Conservation (phyloP, 208 protist species). For the Phytomonas francai region DNA sequence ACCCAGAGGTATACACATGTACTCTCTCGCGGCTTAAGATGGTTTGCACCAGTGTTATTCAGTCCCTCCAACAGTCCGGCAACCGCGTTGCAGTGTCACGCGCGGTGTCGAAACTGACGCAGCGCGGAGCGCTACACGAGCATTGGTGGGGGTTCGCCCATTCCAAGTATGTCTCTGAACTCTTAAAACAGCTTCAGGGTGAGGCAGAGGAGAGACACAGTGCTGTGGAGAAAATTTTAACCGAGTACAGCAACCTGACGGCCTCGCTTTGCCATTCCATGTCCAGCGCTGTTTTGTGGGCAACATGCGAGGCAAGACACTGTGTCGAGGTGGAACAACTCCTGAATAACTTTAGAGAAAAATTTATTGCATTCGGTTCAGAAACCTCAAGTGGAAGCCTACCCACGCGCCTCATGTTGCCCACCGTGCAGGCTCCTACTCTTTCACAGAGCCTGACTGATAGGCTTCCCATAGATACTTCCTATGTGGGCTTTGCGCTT, state of each 20-base stretch:
- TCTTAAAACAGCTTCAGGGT: conserved; percentile 68
- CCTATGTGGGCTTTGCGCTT: conserved; percentile 62
- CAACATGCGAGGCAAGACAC: conserved; percentile 75
- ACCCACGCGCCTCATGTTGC: conserved; percentile 22
- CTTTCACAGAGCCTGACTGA: conserved; percentile 21
- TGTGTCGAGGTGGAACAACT: conserved; percentile 38
- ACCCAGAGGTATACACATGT: conserved; percentile 65
- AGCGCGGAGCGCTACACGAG: conserved; percentile 51
- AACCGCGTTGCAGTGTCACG: conserved; percentile 59
- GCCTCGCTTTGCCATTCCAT: conserved; percentile 35
- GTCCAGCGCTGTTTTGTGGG: conserved; percentile 53
- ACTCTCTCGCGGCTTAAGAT: conserved; percentile 63
- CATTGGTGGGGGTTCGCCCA: conserved; percentile 70
- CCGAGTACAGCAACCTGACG: conserved; percentile 31
- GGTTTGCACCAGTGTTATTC: conserved; percentile 50
- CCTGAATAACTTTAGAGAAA: conserved; percentile 30
- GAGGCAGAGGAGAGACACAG: conserved; percentile 19
- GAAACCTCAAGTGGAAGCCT: neutral
- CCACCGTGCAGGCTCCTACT: conserved; percentile 10
- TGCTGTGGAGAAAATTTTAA: conserved; percentile 28
- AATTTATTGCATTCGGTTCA: conserved; percentile 20
- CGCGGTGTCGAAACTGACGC: conserved; percentile 56
- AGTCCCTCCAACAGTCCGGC: conserved; percentile 63
- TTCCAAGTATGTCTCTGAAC: conserved; percentile 38
- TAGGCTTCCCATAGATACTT: conserved; percentile 76